Conservation (phyloP, 805 yeast genomes). For the baker's yeast (Saccharomyces cerevisiae) region DNA sequence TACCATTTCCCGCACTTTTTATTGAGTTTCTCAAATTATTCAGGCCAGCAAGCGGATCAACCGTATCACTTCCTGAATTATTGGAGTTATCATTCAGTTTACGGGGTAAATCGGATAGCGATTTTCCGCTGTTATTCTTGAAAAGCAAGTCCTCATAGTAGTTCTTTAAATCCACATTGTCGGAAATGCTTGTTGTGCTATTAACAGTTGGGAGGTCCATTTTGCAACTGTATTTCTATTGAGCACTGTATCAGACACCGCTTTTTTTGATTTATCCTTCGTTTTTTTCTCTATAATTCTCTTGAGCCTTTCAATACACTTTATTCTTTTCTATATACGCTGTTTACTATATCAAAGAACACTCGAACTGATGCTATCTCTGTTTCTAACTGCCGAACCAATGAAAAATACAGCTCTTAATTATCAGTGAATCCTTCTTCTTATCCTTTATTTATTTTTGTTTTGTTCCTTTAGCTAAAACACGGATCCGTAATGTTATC, state of each 20-base stretch:
- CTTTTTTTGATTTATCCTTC: neutral
- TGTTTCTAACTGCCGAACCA: neutral
- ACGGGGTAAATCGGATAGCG: slow-evolving; percentile 26
- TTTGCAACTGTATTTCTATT: neutral
- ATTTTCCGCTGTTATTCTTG: slow-evolving; percentile 28
- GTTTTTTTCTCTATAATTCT: neutral
- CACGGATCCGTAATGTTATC: neutral
- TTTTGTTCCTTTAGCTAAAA: neutral
- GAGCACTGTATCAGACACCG: neutral
- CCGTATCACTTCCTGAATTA: neutral
- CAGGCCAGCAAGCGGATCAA: slow-evolving; percentile 1
- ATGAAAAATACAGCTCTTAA: neutral
- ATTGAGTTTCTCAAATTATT: neutral
- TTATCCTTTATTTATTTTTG: neutral
- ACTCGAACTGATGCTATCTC: neutral
- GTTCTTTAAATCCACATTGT: slow-evolving; percentile 26
- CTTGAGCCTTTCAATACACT: neutral
- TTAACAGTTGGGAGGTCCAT: slow-evolving; percentile 27
- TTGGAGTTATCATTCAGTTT: slow-evolving; percentile 8
- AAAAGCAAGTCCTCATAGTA: slow-evolving; percentile 29
- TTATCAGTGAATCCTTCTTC: neutral
- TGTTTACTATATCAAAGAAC: neutral
- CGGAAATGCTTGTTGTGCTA: slow-evolving; percentile 30
- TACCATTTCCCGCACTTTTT: slow-evolving; percentile 2
- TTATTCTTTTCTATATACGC: neutral